Percentiles rank a stretch among this genome's conserved stretches.
Conservation (phyloP, 1,139 yeast species). For the Candida dubliniensis region DNA sequence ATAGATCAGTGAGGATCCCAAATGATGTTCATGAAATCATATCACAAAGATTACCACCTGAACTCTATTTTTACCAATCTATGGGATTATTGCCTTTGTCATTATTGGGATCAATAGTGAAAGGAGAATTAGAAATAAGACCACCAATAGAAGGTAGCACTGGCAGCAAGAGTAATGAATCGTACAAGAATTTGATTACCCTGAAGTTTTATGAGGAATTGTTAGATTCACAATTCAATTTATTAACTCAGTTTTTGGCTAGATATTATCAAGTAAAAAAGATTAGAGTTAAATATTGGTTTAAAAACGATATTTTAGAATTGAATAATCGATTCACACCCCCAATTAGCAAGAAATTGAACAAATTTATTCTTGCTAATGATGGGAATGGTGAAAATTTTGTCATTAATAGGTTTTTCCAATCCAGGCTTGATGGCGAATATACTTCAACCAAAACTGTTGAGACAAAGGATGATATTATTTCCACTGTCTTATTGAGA, state of each 20-base stretch:
- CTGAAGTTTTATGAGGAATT: conserved; percentile 45
- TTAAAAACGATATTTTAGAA: conserved; percentile 46
- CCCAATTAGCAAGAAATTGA: conserved; percentile 29
- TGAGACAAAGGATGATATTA: conserved; percentile 48
- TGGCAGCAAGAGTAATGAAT: conserved; percentile 32
- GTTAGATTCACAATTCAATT: conserved; percentile 62
- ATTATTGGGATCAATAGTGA: conserved; percentile 65
- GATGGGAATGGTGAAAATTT: conserved; percentile 28
- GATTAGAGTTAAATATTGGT: conserved; percentile 61
- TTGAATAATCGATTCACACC: conserved; percentile 57
- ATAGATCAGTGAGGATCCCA: conserved; percentile 51
- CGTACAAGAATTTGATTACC: conserved; percentile 58
- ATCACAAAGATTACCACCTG: conserved; percentile 86
- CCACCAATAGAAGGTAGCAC: conserved; percentile 69
- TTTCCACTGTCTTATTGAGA: conserved; percentile 63
- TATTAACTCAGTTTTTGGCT: conserved; percentile 71
- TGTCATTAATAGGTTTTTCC: conserved; percentile 34
- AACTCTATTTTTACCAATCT: conserved; percentile 77
- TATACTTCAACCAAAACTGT: conserved; percentile 24
- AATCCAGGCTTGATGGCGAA: conserved; percentile 21
- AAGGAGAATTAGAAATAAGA: conserved; percentile 62
- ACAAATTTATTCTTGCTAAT: conserved; percentile 33
- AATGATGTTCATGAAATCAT: conserved; percentile 79
- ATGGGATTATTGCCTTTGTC: conserved; percentile 71
- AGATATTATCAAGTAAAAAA: conserved; percentile 84